Evolutionary conservation across 495 filamentous ascomycete species (phyloP), one percentile per base, ranked within the genome.

Genomic region (Cercophora sp.): DNA sequence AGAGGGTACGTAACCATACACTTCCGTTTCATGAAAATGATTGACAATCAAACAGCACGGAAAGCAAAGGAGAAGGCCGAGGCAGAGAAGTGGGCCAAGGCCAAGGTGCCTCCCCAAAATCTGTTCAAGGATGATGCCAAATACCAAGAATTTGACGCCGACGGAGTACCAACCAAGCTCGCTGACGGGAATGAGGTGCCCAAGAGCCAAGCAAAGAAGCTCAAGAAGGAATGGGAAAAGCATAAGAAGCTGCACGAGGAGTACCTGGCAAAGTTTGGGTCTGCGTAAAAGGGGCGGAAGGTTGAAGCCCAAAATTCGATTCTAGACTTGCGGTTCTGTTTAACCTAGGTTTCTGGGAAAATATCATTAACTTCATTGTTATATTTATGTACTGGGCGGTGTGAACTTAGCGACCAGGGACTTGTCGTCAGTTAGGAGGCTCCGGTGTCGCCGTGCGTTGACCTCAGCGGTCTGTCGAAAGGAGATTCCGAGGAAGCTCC

Each of bases 191-290:
- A 80, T 57, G 89, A 94, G 62, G 71, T 98, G 22, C 77, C 88
- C 19, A 98, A 96, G 77, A 85, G 78, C 50, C 77, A 79, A 58
- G 52, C 53, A 27, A 98, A 96, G 79, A 94, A 89, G 51, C 65
- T 97, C 29, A 84, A 71, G 72, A 97, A 97, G 75, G 88, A 89
- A 23, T 95, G 88, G 89, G 88, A 95, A 63, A 83, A 74, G 66
- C 93, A 96, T 76, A 94, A 87, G 78, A 95, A 89, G 78, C 59
- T 80, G 51, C 87, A 96, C 65, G 87, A 95, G 24, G 73, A 79
- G 57, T 75, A 67, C 32, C 56, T 61, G 1, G 51, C 23, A 18
- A 68, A 65, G 50, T 63, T 63, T 37, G 60, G 16, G 20, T 22
- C 51, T 36, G 13, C 51, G 24, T 45, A 9, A 34, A 6, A 42